A percentile compares a stretch with the other conserved stretches of the same genome.
Evolutionary conservation across 2,329 filamentous ascomycete species (phyloP).

Genomic region (Colletotrichum viniferum): DNA sequence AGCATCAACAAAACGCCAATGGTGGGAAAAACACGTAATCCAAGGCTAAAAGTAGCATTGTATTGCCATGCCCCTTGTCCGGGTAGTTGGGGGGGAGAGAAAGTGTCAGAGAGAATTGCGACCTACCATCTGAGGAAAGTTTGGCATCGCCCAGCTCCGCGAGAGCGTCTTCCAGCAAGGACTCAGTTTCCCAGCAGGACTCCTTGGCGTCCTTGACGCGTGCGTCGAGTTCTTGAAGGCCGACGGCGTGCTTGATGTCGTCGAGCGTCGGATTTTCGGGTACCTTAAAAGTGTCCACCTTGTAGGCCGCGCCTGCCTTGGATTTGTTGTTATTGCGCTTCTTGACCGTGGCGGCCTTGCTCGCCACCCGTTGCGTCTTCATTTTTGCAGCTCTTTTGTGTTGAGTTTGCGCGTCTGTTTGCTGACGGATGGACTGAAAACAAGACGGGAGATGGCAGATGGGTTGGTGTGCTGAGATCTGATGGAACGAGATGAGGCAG

Average conservation of each 20-base stretch:
- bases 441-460: background rate
- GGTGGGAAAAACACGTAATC: constrained; percentile 9
- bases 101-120: constrained; percentile 20
- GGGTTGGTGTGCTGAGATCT: background rate
- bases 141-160: constrained; percentile 59
- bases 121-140: constrained; percentile 48
- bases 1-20: constrained; percentile 2
- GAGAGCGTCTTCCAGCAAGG: constrained; percentile 66
- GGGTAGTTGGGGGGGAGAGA: background rate
- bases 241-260: constrained; percentile 39
- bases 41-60: constrained; percentile 12
- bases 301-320: constrained; percentile 22
- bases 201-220: constrained; percentile 56
- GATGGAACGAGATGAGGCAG: constrained; percentile 5
- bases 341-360: constrained; percentile 34
- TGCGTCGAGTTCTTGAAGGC: constrained; percentile 50
- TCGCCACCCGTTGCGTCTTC: constrained; percentile 33
- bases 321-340: constrained; percentile 31
- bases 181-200: constrained; percentile 65
- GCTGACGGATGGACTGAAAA: background rate
- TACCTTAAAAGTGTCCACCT: constrained; percentile 39
- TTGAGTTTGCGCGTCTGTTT: background rate
- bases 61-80: constrained; percentile 9
- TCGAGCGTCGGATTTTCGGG: constrained; percentile 37
- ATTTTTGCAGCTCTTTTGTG: constrained; percentile 30